A percentile compares a stretch with the other conserved stretches of the same genome.
These are phyloP conservation scores for Pythium aristosporum DNA, from an alignment of 352 stramenopile species.

Conservation along the genomic window DNA sequence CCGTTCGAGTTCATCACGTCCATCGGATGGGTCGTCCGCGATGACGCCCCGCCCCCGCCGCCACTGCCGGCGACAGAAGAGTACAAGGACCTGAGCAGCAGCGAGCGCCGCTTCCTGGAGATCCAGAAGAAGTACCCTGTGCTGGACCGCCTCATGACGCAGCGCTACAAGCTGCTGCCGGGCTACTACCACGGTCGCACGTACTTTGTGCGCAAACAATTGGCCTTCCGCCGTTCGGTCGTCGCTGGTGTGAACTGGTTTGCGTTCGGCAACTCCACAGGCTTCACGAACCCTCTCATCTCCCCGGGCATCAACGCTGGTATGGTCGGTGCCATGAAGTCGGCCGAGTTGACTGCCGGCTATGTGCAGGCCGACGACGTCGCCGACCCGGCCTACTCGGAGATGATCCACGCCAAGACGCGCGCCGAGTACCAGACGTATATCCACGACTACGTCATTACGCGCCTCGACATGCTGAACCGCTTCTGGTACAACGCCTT, in stretches of 20 bases:
- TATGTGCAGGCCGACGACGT: slow-evolving; percentile 3
- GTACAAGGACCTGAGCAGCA: background rate
- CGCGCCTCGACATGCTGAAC: slow-evolving; percentile 8
- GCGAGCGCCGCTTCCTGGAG: background rate
- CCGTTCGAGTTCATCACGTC: slow-evolving; percentile 16
- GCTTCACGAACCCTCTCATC: slow-evolving; percentile 15
- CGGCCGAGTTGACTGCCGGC: slow-evolving; percentile 3
- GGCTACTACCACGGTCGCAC: slow-evolving; percentile 11
- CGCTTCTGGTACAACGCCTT: slow-evolving; percentile 17
- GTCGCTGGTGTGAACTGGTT: slow-evolving; percentile 12
- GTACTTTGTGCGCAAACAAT: slow-evolving; percentile 12
- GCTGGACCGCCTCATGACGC: slow-evolving; percentile 3
- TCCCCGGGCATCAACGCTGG: slow-evolving; percentile 13
- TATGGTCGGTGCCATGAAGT: background rate
- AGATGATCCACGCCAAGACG: background rate
- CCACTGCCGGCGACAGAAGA: too few species aligned
- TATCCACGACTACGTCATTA: slow-evolving; percentile 9
- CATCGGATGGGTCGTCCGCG: slow-evolving; percentile 8
- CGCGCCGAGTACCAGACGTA: slow-evolving; percentile 7
- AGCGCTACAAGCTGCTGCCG: slow-evolving; percentile 12
- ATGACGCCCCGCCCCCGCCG: slow-evolving; percentile 3
- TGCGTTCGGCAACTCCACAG: slow-evolving; percentile 11
- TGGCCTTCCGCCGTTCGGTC: slow-evolving; percentile 6
- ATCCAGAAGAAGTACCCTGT: slow-evolving; percentile 16
- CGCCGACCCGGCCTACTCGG: background rate